Base-by-base conservation (phyloP, 116 monocot genomes). In the Phalaenopsis hybrid region DNA sequence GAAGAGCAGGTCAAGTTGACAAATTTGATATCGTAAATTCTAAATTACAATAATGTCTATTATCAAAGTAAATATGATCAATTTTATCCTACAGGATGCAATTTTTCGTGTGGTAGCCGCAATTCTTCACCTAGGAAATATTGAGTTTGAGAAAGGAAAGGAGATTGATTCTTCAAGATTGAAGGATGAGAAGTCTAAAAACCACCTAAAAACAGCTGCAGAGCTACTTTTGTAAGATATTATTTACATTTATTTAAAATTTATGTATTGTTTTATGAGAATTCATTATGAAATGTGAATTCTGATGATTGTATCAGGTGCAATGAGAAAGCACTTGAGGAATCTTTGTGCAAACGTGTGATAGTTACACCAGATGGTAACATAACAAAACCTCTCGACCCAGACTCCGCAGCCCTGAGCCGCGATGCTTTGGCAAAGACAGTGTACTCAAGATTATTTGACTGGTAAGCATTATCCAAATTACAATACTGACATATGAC, bases 281-380 rank as follows among this genome's bases (percentile, higher is more conserved):
- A 63, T 46, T 83, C 69, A 79, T 73, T 68, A 59, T 25, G 33
- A 59, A 34, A 65, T 34, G n/a, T 46, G 84, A 69, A 76, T 31
- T 44, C 72, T 82, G 74, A 79, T 59, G n/a, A 37, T 31, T 80
- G n/a, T 77, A 33, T 85, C 28, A 98, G 98, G 93, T 90, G 91
- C 83, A 81, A 98, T 67, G 86, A 81, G 80, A 89, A 93, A 58
- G 57, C 81, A 48, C 89, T 98, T 21, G 85, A 90, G 85, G 90
- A 90, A 52, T 91, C 98, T 46, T 86, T 98, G 15, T 91, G 90
- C 75, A 55, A 94, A 80, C 87, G 98, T 63, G 93, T 98, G 51
- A 98, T 98, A 73, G 93, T 93, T 52, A 98, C 98, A 57, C 98
- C 98, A 79, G 98, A 98, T 87, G 98, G 95, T 57, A 95, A 95